Evolutionary conservation across 2,329 filamentous ascomycete species (phyloP), one percentile per base, ranked within the genome.

Genomic region (Xylaria sp.): DNA sequence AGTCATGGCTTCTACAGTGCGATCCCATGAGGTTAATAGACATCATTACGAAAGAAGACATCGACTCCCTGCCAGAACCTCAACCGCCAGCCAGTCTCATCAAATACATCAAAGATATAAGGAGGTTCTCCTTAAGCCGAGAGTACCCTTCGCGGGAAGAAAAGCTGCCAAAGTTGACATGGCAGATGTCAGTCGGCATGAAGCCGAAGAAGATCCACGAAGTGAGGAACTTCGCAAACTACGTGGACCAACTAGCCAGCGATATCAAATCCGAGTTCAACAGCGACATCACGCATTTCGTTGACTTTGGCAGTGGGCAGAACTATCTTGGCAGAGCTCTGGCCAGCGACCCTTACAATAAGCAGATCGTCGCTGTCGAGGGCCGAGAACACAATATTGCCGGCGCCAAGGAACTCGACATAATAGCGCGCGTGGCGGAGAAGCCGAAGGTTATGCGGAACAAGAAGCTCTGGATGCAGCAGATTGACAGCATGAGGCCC

Each of bases 241-340:
- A 93, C 68, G 84, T 97, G 55, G 83, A 91, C 54, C 70, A 76
- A 2, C 76, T 88, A 8, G 79, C 83, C 0, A 74, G 76, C 57
- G 80, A 83, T 34, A 81, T 96, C 23, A 80, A 83, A 2, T 71
- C 77, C 1, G 76, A 83, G 1, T 81, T 87, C 48, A 77, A 79
- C 0, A 75, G 79, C 52, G 75, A 80, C 11, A 86, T 97, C 61
- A 90, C 91, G 0, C 92, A 97, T 76, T 86, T 96, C 60, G 88
- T 97, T 53, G 94, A 99, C 75, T 96, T 97, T 74, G 94, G 94
- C 34, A 96, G 92, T 56, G 94, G 94, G 0, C 93, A 97, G 73
- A 97, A 97, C 71, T 99, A 99, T 70, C 85, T 99, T 2, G 93
- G 94, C 0, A 83, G 94, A 51, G 89, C 91, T 1, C 79, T 99